phyloP scores from a whole-genome alignment of 1,139 yeast genomes.

The Diutina siamensis region DNA sequence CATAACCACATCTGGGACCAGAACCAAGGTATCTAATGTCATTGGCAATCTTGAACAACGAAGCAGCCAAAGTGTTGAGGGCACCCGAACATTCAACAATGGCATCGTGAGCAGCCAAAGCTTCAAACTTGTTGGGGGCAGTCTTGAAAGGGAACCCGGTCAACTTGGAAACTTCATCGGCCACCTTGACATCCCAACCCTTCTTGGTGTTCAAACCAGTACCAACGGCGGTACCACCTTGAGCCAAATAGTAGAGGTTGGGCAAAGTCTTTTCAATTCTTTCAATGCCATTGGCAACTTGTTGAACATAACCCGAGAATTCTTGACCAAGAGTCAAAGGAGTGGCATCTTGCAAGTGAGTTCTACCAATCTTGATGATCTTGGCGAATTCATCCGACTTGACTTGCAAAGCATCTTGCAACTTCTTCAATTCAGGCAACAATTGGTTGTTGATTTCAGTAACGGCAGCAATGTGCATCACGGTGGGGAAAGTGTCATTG shows the following conservation, averaged over 20 bases:
- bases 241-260: slow-evolving; percentile 74
- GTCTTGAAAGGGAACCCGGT: slow-evolving; percentile 85
- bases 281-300: slow-evolving; percentile 78
- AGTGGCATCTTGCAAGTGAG: slow-evolving; percentile 97
- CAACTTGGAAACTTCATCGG: slow-evolving; percentile 64
- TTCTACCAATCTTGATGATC: slow-evolving; percentile 96
- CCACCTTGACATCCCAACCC: slow-evolving; percentile 81
- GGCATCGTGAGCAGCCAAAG: slow-evolving; percentile 98
- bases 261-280: slow-evolving; percentile 73
- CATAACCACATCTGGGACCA: slow-evolving; percentile 99
- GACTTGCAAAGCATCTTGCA: slow-evolving; percentile 64
- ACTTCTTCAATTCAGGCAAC: slow-evolving; percentile 66
- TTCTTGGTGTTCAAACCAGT: slow-evolving; percentile 90
- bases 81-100: slow-evolving; percentile 97
- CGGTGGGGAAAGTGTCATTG: slow-evolving; percentile 97
- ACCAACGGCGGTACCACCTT: slow-evolving; percentile 99
- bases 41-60: slow-evolving; percentile 91
- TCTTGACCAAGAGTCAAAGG: slow-evolving; percentile 97
- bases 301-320: slow-evolving; percentile 93
- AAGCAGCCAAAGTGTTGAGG: slow-evolving; percentile 85
- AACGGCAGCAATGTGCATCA: slow-evolving; percentile 98
- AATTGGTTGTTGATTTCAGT: slow-evolving; percentile 67
- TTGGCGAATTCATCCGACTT: slow-evolving; percentile 75
- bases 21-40: slow-evolving; percentile 97
- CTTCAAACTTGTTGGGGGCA: slow-evolving; percentile 98